Base-by-base conservation (phyloP, 352 stramenopile genomes). In the Phytophthora sp. region DNA sequence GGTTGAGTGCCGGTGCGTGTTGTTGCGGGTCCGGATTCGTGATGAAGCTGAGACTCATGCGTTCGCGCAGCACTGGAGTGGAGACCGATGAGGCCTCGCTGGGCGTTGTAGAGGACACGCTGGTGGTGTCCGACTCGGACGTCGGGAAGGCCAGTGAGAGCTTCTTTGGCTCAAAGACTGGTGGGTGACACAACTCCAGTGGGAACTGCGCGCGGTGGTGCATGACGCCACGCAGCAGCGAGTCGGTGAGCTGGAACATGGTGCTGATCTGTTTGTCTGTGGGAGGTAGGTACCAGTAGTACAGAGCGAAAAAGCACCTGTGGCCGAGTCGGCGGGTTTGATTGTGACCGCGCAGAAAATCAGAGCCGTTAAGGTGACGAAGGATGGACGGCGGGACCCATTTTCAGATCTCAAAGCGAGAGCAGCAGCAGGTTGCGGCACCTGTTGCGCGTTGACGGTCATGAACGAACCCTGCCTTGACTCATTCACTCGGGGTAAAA, bases 21-120 rank as follows among this genome's bases (percentile, higher is more conserved):
- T 27, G 24, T 18, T 41, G 45, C 13, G 36, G 29, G 29, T 72
- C 30, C 0, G 69, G 64, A 56, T 88, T 82, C 2, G 80, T 71
- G 58, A 90, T 90, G 58, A 90, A 90, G 61, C 77, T 81, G 26
- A 90, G 70, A 36, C 74, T 82, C 81, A 90, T 90, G 51, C 70
- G 73, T 30, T 79, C 57, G 13, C 52, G 57, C 16, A 72, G 50
- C 20, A 75, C 62, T 11, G 69, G 50, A 16, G 68, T 61, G 45
- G 50, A 66, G 24, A 67, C 60, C 1, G 59, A 49, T 18, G 66
- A 74, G 4, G 49, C 41, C 31, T 80, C 60, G 20, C 62, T 72
- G 21, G 67, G 55, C 23, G 63, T 73, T 13, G 67, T 59, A 30
- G 67, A 79, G 9, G 58, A 54, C 15, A 66, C 54, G 18, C 68